Evolutionary conservation across 1,284 basidiomycete species (phyloP), one percentile per base, ranked within the genome.

Genomic region (Malassezia slooffiae): DNA sequence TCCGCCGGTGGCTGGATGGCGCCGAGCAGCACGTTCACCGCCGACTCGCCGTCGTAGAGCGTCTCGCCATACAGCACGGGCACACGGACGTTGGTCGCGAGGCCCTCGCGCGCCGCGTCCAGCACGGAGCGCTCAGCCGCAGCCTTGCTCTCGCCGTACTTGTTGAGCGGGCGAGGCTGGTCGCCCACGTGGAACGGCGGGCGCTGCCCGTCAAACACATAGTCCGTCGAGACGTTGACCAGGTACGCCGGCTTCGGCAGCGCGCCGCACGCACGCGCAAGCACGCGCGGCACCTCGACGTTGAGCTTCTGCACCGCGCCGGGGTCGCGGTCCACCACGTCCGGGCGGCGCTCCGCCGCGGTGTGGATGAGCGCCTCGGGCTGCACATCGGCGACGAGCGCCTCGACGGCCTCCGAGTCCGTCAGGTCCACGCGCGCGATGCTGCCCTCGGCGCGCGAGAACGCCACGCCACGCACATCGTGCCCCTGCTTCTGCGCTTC

Each of bases 351-450:
- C 55, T 76, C 75, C 2, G 75, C 75, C 2, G 75, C 75, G 46
- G 72, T 72, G 54, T 75, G 74, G 21, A 75, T 64, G 26, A 76
- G 70, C 31, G 68, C 71, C 40, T 74, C 70, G 1, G 73, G 71
- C 33, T 64, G 44, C 41, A 70, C 56, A 5, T 52, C 38, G 5
- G 44, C 39, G 41, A 75, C 67, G 54, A 72, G 73, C 2, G 58
- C 54, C 4, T 70, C 57, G 13, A 75, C 67, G 5, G 71, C 71
- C 3, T 47, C 46, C 5, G 52, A 23, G 49, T 75, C 72, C 28
- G 72, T 70, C 29, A 76, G 57, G 49, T 76, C 74, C 20, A 75
- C 21, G 8, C 19, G 70, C 43, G 71, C 70, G 24, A 66, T 64
- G 31, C 73, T 69, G 7, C 49, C 34, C 15, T 56, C 42, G 32